These are phyloP conservation scores for Coniella vitis DNA, from an alignment of 2,329 filamentous ascomycete species.

Conservation along the genomic window DNA sequence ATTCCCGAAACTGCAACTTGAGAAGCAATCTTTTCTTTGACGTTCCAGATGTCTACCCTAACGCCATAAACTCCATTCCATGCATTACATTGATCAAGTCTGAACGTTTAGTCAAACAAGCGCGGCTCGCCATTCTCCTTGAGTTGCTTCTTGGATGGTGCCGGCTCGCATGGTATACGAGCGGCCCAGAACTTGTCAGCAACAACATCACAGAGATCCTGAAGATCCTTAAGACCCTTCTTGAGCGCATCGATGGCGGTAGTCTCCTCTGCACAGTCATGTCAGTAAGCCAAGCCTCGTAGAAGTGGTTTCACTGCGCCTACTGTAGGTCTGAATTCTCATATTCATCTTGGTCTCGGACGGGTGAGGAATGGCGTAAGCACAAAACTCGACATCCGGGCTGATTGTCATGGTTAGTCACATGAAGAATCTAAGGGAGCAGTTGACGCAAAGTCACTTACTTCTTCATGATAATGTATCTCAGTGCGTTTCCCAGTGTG, in stretches of 20 bases:
- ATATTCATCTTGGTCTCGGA: constrained; percentile 96
- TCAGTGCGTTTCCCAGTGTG: constrained; percentile 86
- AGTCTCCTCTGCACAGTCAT: constrained; percentile 55
- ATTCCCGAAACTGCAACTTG: constrained; percentile 24
- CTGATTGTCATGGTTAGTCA: constrained; percentile 40
- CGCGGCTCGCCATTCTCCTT: constrained; percentile 15
- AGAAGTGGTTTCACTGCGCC: constrained; percentile 24
- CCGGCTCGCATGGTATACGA: constrained; percentile 35
- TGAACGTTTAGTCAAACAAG: constrained; percentile 3
- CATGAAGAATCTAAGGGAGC: not conserved
- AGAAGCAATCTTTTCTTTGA: constrained; percentile 21
- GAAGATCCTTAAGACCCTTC: constrained; percentile 82
- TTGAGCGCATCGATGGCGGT: constrained; percentile 79
- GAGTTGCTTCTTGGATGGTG: constrained; percentile 15
- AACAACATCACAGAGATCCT: constrained; percentile 89
- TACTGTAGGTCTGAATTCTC: constrained; percentile 94
- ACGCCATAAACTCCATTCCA: constrained; percentile 17
- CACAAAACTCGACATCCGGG: constrained; percentile 94
- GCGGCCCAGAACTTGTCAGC: constrained; percentile 78
- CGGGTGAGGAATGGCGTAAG: constrained; percentile 94
- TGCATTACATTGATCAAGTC: constrained; percentile 1
- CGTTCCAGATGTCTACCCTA: constrained; percentile 11
- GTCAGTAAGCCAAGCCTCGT: not conserved
- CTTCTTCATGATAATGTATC: constrained; percentile 99
- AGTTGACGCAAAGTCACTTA: constrained; percentile 37